phyloP scores from a whole-genome alignment of 108 stramenopile genomes.

The Pseudonitzschia delicatissima region DNA sequence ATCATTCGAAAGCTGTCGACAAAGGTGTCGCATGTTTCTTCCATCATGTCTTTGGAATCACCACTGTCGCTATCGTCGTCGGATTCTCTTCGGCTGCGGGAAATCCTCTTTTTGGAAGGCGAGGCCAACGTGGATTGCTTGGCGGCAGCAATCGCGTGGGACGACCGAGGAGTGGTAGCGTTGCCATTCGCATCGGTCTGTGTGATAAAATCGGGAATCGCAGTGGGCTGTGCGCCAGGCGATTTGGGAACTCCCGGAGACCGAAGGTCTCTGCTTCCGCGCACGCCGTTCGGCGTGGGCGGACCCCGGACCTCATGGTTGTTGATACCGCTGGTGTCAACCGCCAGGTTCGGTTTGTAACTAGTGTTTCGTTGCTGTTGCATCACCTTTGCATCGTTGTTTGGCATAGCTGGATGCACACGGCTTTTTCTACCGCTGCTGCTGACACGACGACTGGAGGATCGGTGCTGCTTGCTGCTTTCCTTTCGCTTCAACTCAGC shows the following conservation, averaged over 20 bases:
- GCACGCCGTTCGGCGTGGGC: slow-evolving; percentile 49
- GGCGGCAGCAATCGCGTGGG: slow-evolving; percentile 40
- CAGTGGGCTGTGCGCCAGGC: slow-evolving; percentile 36
- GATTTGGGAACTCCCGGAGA: slow-evolving; percentile 75
- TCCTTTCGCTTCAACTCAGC: too few relatives aligned
- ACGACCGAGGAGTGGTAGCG: slow-evolving; percentile 71
- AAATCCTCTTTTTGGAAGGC: slow-evolving; percentile 19
- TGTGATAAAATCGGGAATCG: slow-evolving; percentile 85
- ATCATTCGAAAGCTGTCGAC: slow-evolving; percentile 78
- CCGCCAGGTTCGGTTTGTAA: slow-evolving; percentile 3
- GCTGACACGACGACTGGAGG: not conserved
- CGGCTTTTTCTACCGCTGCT: slow-evolving; percentile 7
- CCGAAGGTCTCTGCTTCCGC: slow-evolving; percentile 63
- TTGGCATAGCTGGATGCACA: slow-evolving; percentile 11
- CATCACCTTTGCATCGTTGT: not conserved
- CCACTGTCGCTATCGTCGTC: slow-evolving; percentile 40
- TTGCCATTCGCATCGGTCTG: slow-evolving; percentile 83
- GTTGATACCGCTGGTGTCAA: slow-evolving; percentile 1
- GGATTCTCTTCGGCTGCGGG: slow-evolving; percentile 21
- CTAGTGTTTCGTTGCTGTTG: not conserved
- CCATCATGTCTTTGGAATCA: slow-evolving; percentile 28
- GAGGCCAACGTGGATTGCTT: not conserved
- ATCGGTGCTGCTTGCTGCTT: not conserved
- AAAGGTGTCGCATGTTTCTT: slow-evolving; percentile 60
- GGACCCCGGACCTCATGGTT: slow-evolving; percentile 13